Percentiles rank a stretch among this genome's conserved stretches.
Evolutionary conservation across 2,329 filamentous ascomycete genomes (phyloP).

Genomic region (Drechslerella dactyloides): DNA sequence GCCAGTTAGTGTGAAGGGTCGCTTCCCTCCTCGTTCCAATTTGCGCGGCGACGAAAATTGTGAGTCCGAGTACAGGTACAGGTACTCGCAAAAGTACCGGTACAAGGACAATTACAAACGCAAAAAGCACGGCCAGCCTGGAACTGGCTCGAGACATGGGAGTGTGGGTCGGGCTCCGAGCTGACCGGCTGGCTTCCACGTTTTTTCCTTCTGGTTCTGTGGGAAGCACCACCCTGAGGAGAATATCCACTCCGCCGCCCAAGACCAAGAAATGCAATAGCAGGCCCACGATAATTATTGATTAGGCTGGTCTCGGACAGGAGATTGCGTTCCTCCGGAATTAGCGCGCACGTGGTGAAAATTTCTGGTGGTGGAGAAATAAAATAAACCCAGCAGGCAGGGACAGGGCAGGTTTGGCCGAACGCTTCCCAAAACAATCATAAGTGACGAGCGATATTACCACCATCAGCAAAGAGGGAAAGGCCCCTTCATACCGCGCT

Average conservation of each 20-base stretch:
- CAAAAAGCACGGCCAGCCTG: background rate
- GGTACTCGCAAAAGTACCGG: too few species aligned
- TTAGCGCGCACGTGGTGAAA: conserved; percentile 49
- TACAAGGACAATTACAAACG: too few species aligned
- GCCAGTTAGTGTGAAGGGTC: too few species aligned
- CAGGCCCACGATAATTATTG: background rate
- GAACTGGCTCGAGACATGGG: conserved; percentile 2
- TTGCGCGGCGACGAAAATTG: too few species aligned
- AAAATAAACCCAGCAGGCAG: background rate
- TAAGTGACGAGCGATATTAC: conserved; percentile 6
- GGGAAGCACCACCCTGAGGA: background rate
- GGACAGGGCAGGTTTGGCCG: conserved; percentile 38
- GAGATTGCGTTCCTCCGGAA: conserved; percentile 51
- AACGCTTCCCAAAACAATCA: conserved; percentile 6
- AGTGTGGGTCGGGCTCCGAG: conserved; percentile 27
- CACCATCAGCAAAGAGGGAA: conserved; percentile 1
- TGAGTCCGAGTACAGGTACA: too few species aligned
- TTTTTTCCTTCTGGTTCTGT: conserved; percentile 40
- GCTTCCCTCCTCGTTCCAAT: too few species aligned
- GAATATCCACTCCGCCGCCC: background rate
- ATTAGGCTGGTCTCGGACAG: conserved; percentile 15
- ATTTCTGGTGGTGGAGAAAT: conserved; percentile 17
- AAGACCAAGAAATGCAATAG: background rate
- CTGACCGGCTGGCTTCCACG: conserved; percentile 50
- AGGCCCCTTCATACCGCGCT: conserved; percentile 28